These are phyloP conservation scores for Telfairia occidentalis DNA, from an alignment of 331 rosid genomes.

Conservation along the genomic window DNA sequence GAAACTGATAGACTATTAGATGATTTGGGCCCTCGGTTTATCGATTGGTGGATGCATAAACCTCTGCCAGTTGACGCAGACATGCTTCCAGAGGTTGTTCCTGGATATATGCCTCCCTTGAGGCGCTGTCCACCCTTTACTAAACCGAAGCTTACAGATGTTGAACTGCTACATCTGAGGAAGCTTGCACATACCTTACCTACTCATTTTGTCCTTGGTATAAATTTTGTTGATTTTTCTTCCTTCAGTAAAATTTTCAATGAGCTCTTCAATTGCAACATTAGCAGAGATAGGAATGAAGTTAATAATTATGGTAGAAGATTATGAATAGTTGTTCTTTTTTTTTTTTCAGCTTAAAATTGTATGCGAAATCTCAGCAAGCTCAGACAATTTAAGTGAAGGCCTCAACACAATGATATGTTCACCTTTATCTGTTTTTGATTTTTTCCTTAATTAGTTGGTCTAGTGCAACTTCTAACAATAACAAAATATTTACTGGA, in stretches of 20 bases:
- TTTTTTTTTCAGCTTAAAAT: background rate
- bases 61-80: conserved; percentile 92
- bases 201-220: conserved; percentile 85
- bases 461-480: background rate
- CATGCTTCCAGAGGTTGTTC: conserved; percentile 68
- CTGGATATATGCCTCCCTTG: conserved; percentile 53
- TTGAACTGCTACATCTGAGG: conserved; percentile 57
- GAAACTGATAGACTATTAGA: conserved; percentile 71
- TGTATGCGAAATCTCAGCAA: background rate
- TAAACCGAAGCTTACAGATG: conserved; percentile 38
- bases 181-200: conserved; percentile 58
- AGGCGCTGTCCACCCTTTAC: conserved; percentile 52
- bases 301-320: background rate
- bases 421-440: background rate
- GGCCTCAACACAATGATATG: background rate
- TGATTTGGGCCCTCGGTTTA: conserved; percentile 75
- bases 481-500: too few species aligned
- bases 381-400: background rate
- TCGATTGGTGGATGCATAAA: conserved; percentile 89
- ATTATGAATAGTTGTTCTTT: background rate
- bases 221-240: conserved; percentile 8
- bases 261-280: background rate
- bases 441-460: background rate
- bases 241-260: background rate
- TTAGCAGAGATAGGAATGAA: background rate